These are phyloP conservation scores for Erythrobasidium hasegawianum DNA, from an alignment of 1,284 basidiomycete genomes.

Conservation along the genomic window DNA sequence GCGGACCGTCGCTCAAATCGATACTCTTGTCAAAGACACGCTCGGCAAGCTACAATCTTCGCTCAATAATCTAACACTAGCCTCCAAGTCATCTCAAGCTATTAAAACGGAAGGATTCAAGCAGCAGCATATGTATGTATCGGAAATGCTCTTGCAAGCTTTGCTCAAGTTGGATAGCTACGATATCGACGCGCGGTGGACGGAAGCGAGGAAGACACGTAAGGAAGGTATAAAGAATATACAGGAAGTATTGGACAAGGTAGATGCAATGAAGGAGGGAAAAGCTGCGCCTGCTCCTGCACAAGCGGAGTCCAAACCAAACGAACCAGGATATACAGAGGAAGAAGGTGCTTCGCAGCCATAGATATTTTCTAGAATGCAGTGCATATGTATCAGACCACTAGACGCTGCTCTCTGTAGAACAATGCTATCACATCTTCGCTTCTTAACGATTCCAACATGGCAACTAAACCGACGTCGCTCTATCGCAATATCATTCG, in stretches of 20 bases:
- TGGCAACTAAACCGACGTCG: conserved; percentile 11
- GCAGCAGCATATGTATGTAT: conserved; percentile 59
- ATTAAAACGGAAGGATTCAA: conserved; percentile 70
- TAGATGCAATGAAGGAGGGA: conserved; percentile 54
- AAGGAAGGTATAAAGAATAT: conserved; percentile 70
- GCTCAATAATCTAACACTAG: conserved; percentile 5
- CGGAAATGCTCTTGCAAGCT: conserved; percentile 61
- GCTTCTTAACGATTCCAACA: background rate
- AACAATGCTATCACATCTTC: too few species aligned
- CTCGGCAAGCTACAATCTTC: conserved; percentile 18
- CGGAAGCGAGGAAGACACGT: conserved; percentile 63
- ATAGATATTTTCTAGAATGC: background rate
- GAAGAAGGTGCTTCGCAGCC: background rate
- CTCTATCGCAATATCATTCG: conserved; percentile 27
- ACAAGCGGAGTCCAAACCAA: too few species aligned
- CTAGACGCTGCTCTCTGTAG: too few species aligned
- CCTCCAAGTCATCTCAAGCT: conserved; percentile 65
- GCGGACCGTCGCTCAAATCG: conserved; percentile 20
- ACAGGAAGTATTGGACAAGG: conserved; percentile 58
- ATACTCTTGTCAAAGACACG: conserved; percentile 18
- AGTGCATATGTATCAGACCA: background rate
- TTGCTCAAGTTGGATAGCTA: conserved; percentile 72
- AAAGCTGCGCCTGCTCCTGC: background rate
- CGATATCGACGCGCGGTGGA: conserved; percentile 63
- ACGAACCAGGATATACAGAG: too few species aligned